Percentiles rank a stretch among this genome's conserved stretches.
phyloP scores from a whole-genome alignment of 371 early-diverging fungal species.

The Furculomyces boomerangus region DNA sequence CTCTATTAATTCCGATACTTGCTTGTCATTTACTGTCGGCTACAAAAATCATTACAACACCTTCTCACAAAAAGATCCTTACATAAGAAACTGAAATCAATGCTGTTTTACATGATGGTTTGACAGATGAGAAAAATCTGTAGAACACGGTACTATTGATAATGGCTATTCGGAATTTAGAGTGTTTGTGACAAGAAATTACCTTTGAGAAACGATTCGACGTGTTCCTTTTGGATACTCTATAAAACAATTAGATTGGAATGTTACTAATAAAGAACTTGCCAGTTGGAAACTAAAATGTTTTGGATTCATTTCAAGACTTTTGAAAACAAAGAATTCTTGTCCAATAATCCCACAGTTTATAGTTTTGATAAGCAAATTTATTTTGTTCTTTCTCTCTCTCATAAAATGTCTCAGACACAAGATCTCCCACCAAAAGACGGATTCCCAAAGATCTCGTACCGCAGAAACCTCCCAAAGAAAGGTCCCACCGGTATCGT shows the following conservation, averaged over 20 bases:
- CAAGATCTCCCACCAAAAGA: constrained; percentile 62
- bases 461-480: constrained; percentile 74
- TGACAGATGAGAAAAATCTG: constrained; percentile 50
- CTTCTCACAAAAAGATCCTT: constrained; percentile 2
- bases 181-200: background rate
- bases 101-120: constrained; percentile 50
- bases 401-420: constrained; percentile 6
- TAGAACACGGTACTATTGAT: constrained; percentile 76
- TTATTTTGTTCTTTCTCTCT: too few species aligned
- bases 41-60: constrained; percentile 2
- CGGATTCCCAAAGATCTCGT: constrained; percentile 49
- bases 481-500: constrained; percentile 63
- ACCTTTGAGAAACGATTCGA: background rate
- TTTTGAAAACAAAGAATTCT: too few species aligned
- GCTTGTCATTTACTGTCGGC: constrained; percentile 30
- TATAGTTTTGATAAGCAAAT: too few species aligned
- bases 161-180: constrained; percentile 39
- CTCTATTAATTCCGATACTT: constrained; percentile 29
- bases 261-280: background rate
- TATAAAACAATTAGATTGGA: background rate
- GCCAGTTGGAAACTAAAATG: background rate
- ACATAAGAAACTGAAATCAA: constrained; percentile 35
- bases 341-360: too few species aligned
- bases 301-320: background rate
- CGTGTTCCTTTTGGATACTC: background rate